Base-by-base conservation (phyloP, 495 filamentous ascomycete species). In the Astrothelium macrocarpum region DNA sequence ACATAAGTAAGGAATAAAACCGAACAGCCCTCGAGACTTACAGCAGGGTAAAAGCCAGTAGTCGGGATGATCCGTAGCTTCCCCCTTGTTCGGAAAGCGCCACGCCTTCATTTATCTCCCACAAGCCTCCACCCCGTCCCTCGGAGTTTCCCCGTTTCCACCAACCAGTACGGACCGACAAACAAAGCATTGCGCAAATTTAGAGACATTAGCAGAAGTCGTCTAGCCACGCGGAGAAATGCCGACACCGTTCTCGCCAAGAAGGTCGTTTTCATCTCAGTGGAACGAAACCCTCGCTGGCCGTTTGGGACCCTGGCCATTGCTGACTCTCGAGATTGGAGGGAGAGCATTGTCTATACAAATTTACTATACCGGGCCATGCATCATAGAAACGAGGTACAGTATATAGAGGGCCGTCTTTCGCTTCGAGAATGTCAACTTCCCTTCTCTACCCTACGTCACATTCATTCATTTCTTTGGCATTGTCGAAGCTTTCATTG, bases 401-500 rank as follows among this genome's bases (percentile, higher is more conserved):
- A 16, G 5, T 56, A 56, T 28, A 29, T 29, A 29, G 20, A 29
- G 45, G n/a, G n/a, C 5, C 16, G 16, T 29, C 5, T 56, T 29
- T 9, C 49, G 29, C 12, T 20, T 56, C 20, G 25, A 20, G 2
- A 28, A 26, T 26, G 11, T 26, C 25, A 9, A 0, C 29, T 29
- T 26, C 29, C 25, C 5, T 39, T 28, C 49, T 28, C 2, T 25
- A 56, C 12, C 49, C 49, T 56, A 20, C 49, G 29, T 49, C 25
- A 56, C 49, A 28, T 56, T 56, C 49, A 25, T 56, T 56, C 49
- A 56, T 56, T 56, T 56, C n/a, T 20, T 20, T 56, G 26, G 26
- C 49, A 9, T 29, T 29, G 25, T 20, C 25, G 29, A 56, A 56
- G 49, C 49, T 56, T 56, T 11, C 5, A 28, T 56, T 25, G 25